Conservation (phyloP, 164 flowering plant species). For the Platanus orientalis region DNA sequence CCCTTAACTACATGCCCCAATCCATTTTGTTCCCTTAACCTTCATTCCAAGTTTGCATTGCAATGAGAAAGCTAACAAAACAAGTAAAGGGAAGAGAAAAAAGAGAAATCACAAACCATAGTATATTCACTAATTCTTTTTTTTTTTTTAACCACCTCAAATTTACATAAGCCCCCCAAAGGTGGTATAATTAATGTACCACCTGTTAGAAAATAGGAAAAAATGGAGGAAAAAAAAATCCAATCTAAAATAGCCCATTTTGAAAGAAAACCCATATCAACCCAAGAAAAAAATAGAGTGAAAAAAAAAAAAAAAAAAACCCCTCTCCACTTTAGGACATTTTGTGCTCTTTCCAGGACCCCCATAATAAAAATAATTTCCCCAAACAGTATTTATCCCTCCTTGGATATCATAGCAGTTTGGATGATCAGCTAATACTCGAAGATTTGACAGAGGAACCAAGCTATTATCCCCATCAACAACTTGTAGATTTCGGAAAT, state of each 20-base stretch:
- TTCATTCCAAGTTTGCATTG: too few relatives aligned
- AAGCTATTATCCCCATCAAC: slow-evolving; percentile 94
- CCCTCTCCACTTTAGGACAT: slow-evolving; percentile 44
- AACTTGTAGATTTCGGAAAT: slow-evolving; percentile 70
- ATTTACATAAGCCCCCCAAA: slow-evolving; percentile 26
- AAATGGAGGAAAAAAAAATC: slow-evolving; percentile 5
- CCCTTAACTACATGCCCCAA: background rate
- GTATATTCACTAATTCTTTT: slow-evolving; percentile 27
- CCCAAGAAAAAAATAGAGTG: slow-evolving; percentile 3
- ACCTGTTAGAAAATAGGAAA: slow-evolving; percentile 20
- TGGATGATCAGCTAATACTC: slow-evolving; percentile 72
- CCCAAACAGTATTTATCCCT: slow-evolving; percentile 76
- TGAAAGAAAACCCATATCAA: slow-evolving; percentile 3
- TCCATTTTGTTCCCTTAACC: background rate
- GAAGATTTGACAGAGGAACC: slow-evolving; percentile 60
- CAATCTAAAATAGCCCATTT: slow-evolving; percentile 3
- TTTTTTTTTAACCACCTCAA: slow-evolving; percentile 26
- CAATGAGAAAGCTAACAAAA: too few relatives aligned
- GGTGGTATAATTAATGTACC: slow-evolving; percentile 22
- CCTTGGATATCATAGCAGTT: slow-evolving; percentile 72
- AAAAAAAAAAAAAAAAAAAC: background rate
- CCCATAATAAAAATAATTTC: slow-evolving; percentile 84
- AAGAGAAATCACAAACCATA: slow-evolving; percentile 19
- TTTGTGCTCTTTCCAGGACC: slow-evolving; percentile 82
- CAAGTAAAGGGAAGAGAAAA: slow-evolving; percentile 1